Evolutionary conservation across 768 basidiomycete genomes (phyloP), one percentile per base, ranked within the genome.

Genomic region (Lactarius sp.): DNA sequence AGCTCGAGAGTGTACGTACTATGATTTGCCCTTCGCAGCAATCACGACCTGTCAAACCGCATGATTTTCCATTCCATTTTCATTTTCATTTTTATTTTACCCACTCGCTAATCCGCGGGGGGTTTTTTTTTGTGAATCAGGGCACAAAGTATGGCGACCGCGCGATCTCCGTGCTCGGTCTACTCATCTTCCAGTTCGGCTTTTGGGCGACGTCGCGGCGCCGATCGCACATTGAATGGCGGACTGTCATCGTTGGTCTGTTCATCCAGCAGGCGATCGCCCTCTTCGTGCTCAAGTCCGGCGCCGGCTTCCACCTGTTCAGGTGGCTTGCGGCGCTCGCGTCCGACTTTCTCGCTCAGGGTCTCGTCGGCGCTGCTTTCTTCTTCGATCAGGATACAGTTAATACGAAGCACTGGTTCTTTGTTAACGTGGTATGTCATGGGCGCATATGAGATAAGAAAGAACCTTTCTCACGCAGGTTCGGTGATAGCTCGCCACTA

Each of bases 191-290:
- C 79, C 91, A 94, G 73, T 77, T 79, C 54, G 76, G 84, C 67
- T 92, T 94, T 75, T 93, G 80, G 78, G 65, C 81, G 14, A 79
- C 83, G 5, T 94, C 92, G 8, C 81, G 71, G 55, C 78, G 86
- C 68, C 81, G 87, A 34, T 79, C 76, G 16, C 77, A 80, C 6
- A 81, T 95, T 59, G 86, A 86, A 49, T 94, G 92, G 90, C 87
- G 84, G 14, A 93, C 92, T n/a, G 83, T 94, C 69, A 85, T 94
- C 61, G 86, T 92, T 53, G 94, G 94, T 20, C 77, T 95, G 20
- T 86, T 94, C 75, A 69, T 88, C 49, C 94, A 97, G 72, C 92
- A 94, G 77, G 83, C 78, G 18, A 83, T 95, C 52, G 94, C 94
- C 1, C 80, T 96, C 50, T 94, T 96, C 72, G 94, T 95, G 39